A percentile compares a stretch with the other conserved stretches of the same genome.
phyloP scores from a whole-genome alignment of 345 rosid species.

The Cochlearia excelsa region DNA sequence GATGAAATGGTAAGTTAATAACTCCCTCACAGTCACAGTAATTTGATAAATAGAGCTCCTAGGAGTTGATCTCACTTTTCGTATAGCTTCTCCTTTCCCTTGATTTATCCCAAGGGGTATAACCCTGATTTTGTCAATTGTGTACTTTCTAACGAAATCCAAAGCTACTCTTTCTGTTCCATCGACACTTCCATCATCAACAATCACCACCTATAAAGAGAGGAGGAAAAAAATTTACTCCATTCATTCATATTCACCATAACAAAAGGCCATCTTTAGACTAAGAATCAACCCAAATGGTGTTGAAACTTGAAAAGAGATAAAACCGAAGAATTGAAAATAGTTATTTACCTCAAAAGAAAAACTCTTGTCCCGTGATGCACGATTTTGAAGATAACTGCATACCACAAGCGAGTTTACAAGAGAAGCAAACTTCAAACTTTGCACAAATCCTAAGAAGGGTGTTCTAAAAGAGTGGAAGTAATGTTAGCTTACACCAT shows the following conservation, averaged over 20 bases:
- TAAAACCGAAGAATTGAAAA: slow-evolving; percentile 5
- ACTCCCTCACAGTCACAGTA: no score
- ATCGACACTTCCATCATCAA: slow-evolving; percentile 97
- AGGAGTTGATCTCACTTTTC: slow-evolving; percentile 74
- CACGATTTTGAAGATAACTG: slow-evolving; percentile 84
- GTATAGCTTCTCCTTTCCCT: slow-evolving; percentile 98
- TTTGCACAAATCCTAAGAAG: background rate
- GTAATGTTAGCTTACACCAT: slow-evolving; percentile 54
- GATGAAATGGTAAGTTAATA: no score
- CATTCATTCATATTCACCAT: slow-evolving; percentile 8
- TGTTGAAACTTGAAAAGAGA: background rate
- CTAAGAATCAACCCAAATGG: background rate
- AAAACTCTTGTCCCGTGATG: slow-evolving; percentile 73
- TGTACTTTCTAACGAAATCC: slow-evolving; percentile 64
- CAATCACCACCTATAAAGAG: slow-evolving; percentile 59
- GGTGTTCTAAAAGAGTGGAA: background rate
- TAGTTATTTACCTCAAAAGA: slow-evolving; percentile 69
- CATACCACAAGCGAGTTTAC: slow-evolving; percentile 32
- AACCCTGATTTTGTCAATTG: slow-evolving; percentile 73
- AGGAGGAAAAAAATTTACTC: background rate
- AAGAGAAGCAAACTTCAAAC: slow-evolving; percentile 26
- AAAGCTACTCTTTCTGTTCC: slow-evolving; percentile 81
- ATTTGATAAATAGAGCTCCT: background rate
- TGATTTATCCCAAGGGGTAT: slow-evolving; percentile 92
- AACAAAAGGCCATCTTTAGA: background rate